phyloP scores from a whole-genome alignment of 441 rosid species.

The Bocquillonia castaneifolia region DNA sequence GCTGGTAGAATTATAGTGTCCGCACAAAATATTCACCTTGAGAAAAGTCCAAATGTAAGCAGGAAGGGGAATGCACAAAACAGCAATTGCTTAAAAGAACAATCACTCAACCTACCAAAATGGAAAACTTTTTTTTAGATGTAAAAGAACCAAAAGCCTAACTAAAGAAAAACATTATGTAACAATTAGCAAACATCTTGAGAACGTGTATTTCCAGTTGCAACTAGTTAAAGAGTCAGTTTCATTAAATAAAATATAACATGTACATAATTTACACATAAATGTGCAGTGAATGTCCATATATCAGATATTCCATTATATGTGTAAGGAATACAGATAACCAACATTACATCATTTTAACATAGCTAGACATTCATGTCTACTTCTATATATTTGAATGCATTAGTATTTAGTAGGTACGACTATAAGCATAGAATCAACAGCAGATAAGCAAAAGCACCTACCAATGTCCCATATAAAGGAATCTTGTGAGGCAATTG shows the following conservation, averaged over 20 bases:
- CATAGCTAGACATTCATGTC: no score
- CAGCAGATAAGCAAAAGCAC: conserved; percentile 22
- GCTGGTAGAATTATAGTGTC: neutral
- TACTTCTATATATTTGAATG: neutral
- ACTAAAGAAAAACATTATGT: neutral
- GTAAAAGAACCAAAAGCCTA: neutral
- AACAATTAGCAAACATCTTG: neutral
- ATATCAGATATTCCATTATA: no score
- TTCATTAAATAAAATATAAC: no score
- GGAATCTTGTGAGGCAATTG: conserved; percentile 97
- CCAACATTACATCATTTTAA: no score
- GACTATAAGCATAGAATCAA: neutral
- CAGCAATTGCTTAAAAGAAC: neutral
- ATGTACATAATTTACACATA: no score
- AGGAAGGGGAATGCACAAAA: neutral
- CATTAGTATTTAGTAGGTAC: neutral
- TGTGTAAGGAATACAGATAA: no score
- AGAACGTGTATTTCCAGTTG: no score
- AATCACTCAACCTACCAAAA: neutral
- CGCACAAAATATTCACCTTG: neutral
- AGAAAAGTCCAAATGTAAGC: neutral
- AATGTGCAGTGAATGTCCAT: no score
- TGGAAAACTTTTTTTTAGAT: neutral
- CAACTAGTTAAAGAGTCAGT: no score
- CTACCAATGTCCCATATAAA: conserved; percentile 81